phyloP scores from a whole-genome alignment of 169 alveolate species.

The Eimeria sp. region DNA sequence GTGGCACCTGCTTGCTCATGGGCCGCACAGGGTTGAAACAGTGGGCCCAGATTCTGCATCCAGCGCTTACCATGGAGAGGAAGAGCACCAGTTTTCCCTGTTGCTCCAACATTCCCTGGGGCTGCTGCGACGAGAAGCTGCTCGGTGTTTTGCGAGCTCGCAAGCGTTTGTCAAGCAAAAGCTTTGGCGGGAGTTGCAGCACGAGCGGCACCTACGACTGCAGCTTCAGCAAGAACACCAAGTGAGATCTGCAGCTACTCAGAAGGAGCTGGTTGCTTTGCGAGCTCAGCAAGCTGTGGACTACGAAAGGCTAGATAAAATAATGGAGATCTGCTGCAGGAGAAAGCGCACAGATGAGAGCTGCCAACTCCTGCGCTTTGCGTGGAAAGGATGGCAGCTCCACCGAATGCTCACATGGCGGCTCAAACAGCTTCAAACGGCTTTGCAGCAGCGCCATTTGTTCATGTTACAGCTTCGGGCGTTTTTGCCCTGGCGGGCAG shows the following conservation, averaged over 20 bases:
- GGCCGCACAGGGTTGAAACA: background rate
- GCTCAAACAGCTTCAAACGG: slow-evolving; percentile 23
- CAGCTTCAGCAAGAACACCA: slow-evolving; percentile 71
- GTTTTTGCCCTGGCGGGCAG: slow-evolving; percentile 49
- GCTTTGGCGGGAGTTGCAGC: slow-evolving; percentile 61
- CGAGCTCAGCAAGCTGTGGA: slow-evolving; percentile 1
- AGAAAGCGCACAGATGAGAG: slow-evolving; percentile 22
- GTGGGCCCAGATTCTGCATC: background rate
- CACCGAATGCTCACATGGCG: slow-evolving; percentile 41
- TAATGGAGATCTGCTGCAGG: slow-evolving; percentile 25
- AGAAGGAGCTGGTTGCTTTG: slow-evolving; percentile 34
- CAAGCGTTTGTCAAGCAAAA: slow-evolving; percentile 65
- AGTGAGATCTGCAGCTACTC: slow-evolving; percentile 49
- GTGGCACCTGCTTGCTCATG: slow-evolving; percentile 20
- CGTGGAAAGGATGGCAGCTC: slow-evolving; percentile 64
- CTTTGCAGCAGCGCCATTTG: background rate
- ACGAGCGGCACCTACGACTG: slow-evolving; percentile 37
- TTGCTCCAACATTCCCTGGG: slow-evolving; percentile 53
- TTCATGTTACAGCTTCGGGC: slow-evolving; percentile 29
- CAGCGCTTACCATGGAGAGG: slow-evolving; percentile 44
- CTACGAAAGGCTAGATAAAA: slow-evolving; percentile 18
- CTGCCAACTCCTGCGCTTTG: slow-evolving; percentile 9
- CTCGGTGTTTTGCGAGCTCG: slow-evolving; percentile 62
- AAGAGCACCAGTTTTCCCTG: slow-evolving; percentile 55
- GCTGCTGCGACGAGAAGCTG: slow-evolving; percentile 45